These are phyloP conservation scores for Colletotrichum cuscutae DNA, from an alignment of 2,329 filamentous ascomycete genomes.

Conservation along the genomic window DNA sequence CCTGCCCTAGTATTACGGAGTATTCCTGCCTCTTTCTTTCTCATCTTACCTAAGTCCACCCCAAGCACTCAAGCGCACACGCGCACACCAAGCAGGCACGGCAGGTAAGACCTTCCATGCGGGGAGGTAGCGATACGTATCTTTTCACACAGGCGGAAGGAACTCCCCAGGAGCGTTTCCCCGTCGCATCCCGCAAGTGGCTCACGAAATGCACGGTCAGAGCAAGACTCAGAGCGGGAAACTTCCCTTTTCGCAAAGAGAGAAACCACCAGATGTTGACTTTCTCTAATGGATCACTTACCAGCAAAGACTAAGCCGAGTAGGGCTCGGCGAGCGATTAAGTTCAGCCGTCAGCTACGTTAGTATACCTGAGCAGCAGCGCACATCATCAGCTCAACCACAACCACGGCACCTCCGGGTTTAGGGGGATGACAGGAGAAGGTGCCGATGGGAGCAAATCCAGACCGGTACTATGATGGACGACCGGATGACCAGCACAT, in stretches of 20 bases:
- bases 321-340: background rate
- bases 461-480: constrained; percentile 4
- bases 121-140: background rate
- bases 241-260: background rate
- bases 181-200: background rate
- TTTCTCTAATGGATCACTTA: background rate
- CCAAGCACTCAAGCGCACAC: background rate
- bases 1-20: background rate
- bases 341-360: background rate
- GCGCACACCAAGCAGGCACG: no score
- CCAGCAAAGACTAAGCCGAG: background rate
- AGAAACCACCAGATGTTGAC: background rate
- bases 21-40: no score
- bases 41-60: background rate
- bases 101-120: no score
- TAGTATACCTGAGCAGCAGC: background rate
- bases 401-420: constrained; percentile 19
- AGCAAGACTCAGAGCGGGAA: background rate
- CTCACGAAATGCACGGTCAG: background rate
- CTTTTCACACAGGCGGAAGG: background rate
- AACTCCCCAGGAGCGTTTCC: background rate
- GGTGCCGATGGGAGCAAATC: constrained; percentile 13
- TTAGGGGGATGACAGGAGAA: background rate
- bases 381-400: constrained; percentile 9
- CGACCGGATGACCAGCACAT: constrained; percentile 28